A percentile compares a stretch with the other conserved stretches of the same genome.
Evolutionary conservation across 768 basidiomycete genomes (phyloP).

Genomic region (Lactifluus volemus): DNA sequence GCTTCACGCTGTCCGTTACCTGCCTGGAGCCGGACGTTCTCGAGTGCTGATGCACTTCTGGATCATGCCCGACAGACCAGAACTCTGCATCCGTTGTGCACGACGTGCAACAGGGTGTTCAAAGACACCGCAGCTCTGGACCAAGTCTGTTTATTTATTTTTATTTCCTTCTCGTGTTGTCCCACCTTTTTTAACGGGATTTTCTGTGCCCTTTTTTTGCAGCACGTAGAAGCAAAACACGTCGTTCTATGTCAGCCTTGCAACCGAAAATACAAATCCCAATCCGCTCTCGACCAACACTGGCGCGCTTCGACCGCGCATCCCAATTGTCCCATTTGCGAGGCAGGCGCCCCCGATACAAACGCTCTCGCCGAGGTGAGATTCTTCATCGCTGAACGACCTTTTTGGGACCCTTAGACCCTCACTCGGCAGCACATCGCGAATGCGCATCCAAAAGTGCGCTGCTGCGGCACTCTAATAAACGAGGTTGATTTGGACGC

Average conservation of each 20-base stretch:
- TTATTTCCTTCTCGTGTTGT: neutral
- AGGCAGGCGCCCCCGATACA: neutral
- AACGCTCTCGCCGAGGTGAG: slow-evolving; percentile 13
- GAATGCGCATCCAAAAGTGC: slow-evolving; percentile 14
- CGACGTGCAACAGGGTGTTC: slow-evolving; percentile 7
- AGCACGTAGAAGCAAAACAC: slow-evolving; percentile 18
- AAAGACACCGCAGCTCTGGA: slow-evolving; percentile 13
- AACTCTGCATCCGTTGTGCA: slow-evolving; percentile 8
- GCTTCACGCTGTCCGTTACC: slow-evolving; percentile 9
- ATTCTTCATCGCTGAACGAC: neutral
- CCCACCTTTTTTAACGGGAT: neutral
- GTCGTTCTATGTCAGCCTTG: slow-evolving; percentile 11
- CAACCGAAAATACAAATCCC: slow-evolving; percentile 9
- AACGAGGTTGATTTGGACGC: slow-evolving; percentile 12
- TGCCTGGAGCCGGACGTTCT: slow-evolving; percentile 3
- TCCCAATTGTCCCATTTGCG: slow-evolving; percentile 13
- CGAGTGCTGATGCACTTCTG: slow-evolving; percentile 7
- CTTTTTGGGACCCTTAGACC: neutral
- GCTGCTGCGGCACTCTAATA: slow-evolving; percentile 12
- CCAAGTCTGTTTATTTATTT: slow-evolving; percentile 1
- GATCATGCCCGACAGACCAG: slow-evolving; percentile 9
- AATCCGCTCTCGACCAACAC: slow-evolving; percentile 18
- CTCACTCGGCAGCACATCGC: slow-evolving; percentile 2
- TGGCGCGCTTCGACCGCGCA: slow-evolving; percentile 13
- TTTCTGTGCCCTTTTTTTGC: neutral